phyloP scores from a whole-genome alignment of 345 rosid genomes.

The Syzygium oleosum region DNA sequence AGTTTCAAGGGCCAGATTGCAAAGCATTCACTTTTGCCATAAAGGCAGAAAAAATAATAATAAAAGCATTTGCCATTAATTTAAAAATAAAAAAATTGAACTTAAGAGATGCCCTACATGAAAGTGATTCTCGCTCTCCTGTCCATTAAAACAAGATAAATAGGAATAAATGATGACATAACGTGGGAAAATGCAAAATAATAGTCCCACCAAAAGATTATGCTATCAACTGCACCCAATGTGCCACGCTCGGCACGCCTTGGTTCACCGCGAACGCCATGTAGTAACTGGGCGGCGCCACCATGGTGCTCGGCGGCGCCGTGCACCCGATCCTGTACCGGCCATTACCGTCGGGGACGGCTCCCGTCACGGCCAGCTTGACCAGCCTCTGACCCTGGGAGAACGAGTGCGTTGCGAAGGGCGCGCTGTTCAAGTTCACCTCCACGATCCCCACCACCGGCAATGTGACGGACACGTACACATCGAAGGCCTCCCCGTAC shows the following conservation, averaged over 20 bases:
- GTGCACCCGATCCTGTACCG: constrained; percentile 53
- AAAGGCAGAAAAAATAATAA: not conserved
- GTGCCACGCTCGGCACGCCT: constrained; percentile 83
- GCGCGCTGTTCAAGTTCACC: constrained; percentile 54
- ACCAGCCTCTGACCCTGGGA: constrained; percentile 82
- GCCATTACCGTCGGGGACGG: constrained; percentile 35
- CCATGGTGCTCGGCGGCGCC: constrained; percentile 65
- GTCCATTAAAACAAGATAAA: not conserved
- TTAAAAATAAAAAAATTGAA: not conserved
- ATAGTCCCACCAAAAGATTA: not conserved
- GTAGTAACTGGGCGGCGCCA: constrained; percentile 87
- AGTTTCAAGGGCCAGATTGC: not conserved
- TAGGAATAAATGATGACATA: not conserved
- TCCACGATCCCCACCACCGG: constrained; percentile 68
- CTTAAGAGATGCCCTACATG: not conserved
- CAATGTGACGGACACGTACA: constrained; percentile 42
- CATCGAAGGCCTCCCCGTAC: constrained; percentile 38
- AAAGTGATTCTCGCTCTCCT: not conserved
- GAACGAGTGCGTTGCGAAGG: constrained; percentile 82
- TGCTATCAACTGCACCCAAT: constrained; percentile 67
- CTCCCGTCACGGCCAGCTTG: constrained; percentile 48
- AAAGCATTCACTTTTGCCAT: not conserved
- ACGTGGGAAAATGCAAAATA: not conserved
- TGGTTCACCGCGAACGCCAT: constrained; percentile 84
- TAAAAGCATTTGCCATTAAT: not conserved